Base-by-base conservation (phyloP, 805 yeast species). In the Spathaspora gorwiae region DNA sequence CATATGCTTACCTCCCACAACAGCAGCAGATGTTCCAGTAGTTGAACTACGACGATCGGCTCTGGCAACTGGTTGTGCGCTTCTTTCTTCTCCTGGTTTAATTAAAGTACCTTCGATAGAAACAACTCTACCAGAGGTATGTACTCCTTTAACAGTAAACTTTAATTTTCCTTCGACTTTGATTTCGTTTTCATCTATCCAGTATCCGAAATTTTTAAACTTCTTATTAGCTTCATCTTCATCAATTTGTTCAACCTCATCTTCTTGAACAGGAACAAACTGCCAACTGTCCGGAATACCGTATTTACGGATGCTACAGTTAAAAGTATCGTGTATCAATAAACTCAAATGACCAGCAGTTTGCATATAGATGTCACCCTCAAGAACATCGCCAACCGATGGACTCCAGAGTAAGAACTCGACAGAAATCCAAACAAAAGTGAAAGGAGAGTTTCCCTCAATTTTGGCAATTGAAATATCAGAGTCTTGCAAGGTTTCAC, bases 311-410 rank as follows among this genome's bases (percentile, higher is more conserved):
- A 94, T 88, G 39, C 92, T 82, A 19, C 97, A 97, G 66, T 94
- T 94, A 72, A 94, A 94, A 1, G 95, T 88, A 66, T 94, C 98
- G 62, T 88, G 90, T 41, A 94, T 75, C 52, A 94, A 75, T 49
- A 94, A 72, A 48, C 97, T 98, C 56, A 94, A 85, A 61, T 94
- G 99, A 7, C 96, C 84, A 13, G 95, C 96, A 2, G 96, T 84
- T 70, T 92, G 97, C 79, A 92, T 83, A 69, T 88, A 89, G 44
- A 85, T 77, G 72, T 82, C 78, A 10, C 99, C 99, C 63, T 90
- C 95, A 14, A 94, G 67, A 1, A 75, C 68, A 59, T 94, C 97
- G 4, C 95, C 97, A n/a, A 81, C 72, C 55, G 80, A 80, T 5
- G 99, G 99, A 56, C 78, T 80, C 98, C 99, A 94, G 40, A 90